Evolutionary conservation across 805 yeast species (phyloP).

Genomic region (Huiozyma sinensis): DNA sequence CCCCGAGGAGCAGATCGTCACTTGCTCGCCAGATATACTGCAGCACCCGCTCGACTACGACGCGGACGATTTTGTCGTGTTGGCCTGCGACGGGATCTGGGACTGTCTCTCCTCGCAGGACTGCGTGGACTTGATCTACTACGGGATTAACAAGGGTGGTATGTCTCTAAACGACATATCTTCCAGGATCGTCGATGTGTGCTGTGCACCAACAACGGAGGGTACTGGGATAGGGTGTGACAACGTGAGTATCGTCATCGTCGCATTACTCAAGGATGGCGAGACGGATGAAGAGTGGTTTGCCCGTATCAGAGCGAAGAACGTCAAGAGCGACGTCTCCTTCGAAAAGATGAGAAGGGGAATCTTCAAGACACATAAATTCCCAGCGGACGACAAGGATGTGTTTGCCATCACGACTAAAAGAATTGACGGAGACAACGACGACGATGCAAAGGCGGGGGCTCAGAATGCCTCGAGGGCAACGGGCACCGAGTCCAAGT

Average conservation of each 20-base stretch:
- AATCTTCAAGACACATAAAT: conserved; percentile 38
- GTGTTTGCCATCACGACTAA: conserved; percentile 24
- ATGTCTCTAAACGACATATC: conserved; percentile 58
- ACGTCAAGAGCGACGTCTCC: conserved; percentile 26
- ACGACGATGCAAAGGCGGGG: conserved; percentile 5
- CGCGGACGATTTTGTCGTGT: conserved; percentile 77
- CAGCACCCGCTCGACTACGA: conserved; percentile 54
- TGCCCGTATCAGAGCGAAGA: conserved; percentile 39
- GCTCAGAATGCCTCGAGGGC: conserved; percentile 16
- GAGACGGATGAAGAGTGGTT: conserved; percentile 54
- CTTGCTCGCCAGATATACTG: conserved; percentile 84
- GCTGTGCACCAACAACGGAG: conserved; percentile 87
- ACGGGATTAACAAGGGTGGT: conserved; percentile 67
- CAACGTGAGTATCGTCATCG: conserved; percentile 88
- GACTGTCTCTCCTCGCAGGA: conserved; percentile 91
- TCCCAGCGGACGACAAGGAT: conserved; percentile 31
- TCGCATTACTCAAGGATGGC: conserved; percentile 53
- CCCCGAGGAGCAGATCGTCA: conserved; percentile 93
- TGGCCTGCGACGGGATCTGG: conserved; percentile 99
- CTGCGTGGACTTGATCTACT: conserved; percentile 85
- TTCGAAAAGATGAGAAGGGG: conserved; percentile 40
- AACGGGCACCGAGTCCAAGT: conserved; percentile 7
- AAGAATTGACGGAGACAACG: conserved; percentile 12
- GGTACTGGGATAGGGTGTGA: conserved; percentile 97
- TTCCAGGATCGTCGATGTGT: conserved; percentile 85